These are phyloP conservation scores for Cladochytrium replicatum DNA, from an alignment of 192 early-diverging fungal genomes.

Conservation along the genomic window DNA sequence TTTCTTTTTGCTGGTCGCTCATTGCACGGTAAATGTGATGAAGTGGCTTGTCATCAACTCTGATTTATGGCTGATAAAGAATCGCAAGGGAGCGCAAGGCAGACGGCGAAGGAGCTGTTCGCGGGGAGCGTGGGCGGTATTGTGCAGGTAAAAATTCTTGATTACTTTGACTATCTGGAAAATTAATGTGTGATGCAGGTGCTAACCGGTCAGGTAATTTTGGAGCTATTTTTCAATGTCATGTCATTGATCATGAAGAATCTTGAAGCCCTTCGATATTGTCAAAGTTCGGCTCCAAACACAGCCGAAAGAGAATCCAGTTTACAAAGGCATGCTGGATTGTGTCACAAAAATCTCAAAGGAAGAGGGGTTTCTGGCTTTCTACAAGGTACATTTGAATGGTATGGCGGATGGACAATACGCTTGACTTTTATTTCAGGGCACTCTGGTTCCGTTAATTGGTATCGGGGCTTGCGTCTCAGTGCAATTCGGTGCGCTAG, in stretches of 20 bases:
- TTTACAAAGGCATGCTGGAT: constrained; percentile 76
- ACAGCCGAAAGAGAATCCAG: constrained; percentile 56
- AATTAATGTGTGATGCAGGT: too few relatives aligned
- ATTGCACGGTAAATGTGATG: too few relatives aligned
- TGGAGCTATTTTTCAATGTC: too few relatives aligned
- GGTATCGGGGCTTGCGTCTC: constrained; percentile 94
- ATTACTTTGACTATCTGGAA: too few relatives aligned
- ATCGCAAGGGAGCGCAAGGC: too few relatives aligned
- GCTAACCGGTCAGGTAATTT: constrained; percentile 36
- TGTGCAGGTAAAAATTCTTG: constrained; percentile 33
- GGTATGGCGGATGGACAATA: background rate
- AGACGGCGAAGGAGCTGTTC: constrained; percentile 45
- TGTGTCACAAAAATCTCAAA: constrained; percentile 73
- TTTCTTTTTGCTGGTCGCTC: too few relatives aligned
- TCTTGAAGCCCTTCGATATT: constrained; percentile 33
- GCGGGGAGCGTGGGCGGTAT: constrained; percentile 44
- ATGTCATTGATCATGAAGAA: constrained; percentile 6
- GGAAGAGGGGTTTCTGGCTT: constrained; percentile 70
- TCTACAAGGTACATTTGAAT: constrained; percentile 64
- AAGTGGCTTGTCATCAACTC: too few relatives aligned
- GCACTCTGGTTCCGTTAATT: constrained; percentile 85
- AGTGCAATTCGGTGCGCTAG: constrained; percentile 89
- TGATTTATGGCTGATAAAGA: too few relatives aligned
- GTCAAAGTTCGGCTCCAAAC: constrained; percentile 78
- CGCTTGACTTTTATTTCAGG: constrained; percentile 34